phyloP scores from a whole-genome alignment of 495 filamentous ascomycete species.

The Apiosordaria backusii region DNA sequence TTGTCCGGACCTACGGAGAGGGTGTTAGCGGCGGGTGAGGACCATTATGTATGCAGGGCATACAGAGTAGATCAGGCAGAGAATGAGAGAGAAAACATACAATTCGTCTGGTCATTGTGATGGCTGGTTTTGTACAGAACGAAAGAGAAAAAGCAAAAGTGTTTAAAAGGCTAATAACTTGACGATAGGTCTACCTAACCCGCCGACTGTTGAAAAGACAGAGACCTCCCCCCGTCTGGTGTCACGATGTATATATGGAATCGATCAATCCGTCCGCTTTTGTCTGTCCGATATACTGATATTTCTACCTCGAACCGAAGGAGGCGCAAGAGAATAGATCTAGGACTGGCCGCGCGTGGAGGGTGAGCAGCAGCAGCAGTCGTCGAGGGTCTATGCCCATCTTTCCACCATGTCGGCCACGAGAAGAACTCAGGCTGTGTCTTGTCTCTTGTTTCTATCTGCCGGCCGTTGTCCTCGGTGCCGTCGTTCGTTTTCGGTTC shows the following conservation, averaged over 20 bases:
- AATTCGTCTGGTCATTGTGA: conserved; percentile 44
- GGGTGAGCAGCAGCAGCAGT: background rate
- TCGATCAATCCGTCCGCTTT: background rate
- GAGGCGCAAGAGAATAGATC: background rate
- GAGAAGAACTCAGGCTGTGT: background rate
- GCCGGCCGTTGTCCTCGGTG: no score
- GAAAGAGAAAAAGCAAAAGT: background rate
- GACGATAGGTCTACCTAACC: background rate
- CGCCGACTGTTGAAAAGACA: background rate
- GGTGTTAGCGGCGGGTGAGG: background rate
- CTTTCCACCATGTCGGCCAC: background rate
- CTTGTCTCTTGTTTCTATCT: background rate
- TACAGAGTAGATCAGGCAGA: background rate
- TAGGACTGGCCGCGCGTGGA: background rate
- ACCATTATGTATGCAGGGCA: background rate
- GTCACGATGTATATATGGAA: background rate
- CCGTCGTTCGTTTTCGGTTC: background rate
- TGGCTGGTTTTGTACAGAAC: background rate
- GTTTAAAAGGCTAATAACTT: background rate
- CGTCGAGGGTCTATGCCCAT: background rate
- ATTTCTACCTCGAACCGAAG: background rate
- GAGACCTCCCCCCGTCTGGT: background rate
- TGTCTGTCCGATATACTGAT: background rate
- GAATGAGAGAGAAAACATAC: conserved; percentile 21
- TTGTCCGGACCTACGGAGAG: conserved; percentile 65